These are phyloP conservation scores for Lolium perenne DNA, from an alignment of 176 grass and related monocot genomes.

Conservation along the genomic window DNA sequence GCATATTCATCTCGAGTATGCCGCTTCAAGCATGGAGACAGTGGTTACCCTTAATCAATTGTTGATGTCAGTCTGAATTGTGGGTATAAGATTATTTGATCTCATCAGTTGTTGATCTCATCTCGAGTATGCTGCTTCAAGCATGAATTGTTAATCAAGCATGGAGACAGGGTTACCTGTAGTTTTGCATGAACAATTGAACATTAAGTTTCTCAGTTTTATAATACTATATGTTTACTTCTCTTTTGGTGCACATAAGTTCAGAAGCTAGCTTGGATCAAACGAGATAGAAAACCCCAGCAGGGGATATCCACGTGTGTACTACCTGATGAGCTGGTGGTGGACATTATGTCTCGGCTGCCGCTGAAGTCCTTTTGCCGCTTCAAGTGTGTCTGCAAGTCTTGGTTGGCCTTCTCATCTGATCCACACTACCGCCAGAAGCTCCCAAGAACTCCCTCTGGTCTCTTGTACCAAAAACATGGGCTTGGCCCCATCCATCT, in stretches of 20 bases:
- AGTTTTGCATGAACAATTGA: neutral
- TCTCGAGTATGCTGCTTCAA: too few species aligned
- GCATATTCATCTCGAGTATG: neutral
- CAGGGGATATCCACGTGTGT: too few species aligned
- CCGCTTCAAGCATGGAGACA: neutral
- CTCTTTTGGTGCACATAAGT: neutral
- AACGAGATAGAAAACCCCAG: neutral
- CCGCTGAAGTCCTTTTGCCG: constrained; percentile 38
- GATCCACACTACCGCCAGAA: constrained; percentile 29
- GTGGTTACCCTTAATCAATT: neutral
- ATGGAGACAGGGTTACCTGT: neutral
- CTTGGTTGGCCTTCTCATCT: constrained; percentile 45
- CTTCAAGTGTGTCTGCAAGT: constrained; percentile 39
- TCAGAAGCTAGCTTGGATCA: neutral
- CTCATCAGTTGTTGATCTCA: too few species aligned
- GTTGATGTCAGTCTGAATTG: neutral
- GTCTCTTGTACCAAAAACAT: constrained; percentile 15
- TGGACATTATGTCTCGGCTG: constrained; percentile 40
- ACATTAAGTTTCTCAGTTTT: neutral
- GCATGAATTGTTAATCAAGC: too few species aligned
- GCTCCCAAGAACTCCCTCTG: constrained; percentile 14
- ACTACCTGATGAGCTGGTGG: constrained; percentile 30
- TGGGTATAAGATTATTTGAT: neutral
- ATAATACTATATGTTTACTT: neutral
- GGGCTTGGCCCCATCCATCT: neutral